Percentiles rank a stretch among this genome's conserved stretches.
Conservation (phyloP, 2,329 filamentous ascomycete species). For the Fusarium circinatum region DNA sequence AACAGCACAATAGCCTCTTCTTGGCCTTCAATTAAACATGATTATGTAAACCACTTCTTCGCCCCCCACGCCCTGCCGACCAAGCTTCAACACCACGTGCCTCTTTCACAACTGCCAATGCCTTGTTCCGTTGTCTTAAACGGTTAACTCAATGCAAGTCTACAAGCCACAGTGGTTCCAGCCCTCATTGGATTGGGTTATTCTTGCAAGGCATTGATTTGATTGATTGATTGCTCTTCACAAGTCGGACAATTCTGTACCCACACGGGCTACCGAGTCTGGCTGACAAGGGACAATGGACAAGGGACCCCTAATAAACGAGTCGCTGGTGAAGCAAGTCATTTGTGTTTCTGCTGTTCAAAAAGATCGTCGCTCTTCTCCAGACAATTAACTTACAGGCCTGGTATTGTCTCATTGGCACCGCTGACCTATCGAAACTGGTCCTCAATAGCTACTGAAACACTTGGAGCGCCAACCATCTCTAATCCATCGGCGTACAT, state of each 20-base stretch:
- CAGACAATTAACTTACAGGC: neutral
- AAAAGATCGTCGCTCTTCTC: neutral
- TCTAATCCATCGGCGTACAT: neutral
- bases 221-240: neutral
- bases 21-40: neutral
- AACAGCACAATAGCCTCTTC: neutral
- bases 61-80: conserved; percentile 30
- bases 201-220: neutral
- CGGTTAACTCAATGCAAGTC: conserved; percentile 5
- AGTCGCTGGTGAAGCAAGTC: neutral
- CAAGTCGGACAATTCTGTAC: conserved; percentile 10
- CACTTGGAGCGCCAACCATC: neutral
- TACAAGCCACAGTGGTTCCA: conserved; percentile 32
- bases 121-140: conserved; percentile 12
- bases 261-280: conserved; percentile 2
- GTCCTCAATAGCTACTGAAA: neutral
- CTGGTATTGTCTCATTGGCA: neutral
- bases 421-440: neutral
- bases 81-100: conserved; percentile 42
- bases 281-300: conserved; percentile 1
- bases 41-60: conserved; percentile 8
- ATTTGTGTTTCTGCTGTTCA: neutral
- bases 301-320: conserved; percentile 2
- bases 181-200: neutral
- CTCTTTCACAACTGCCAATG: conserved; percentile 16